These are phyloP conservation scores for Peltaster fructicola DNA, from an alignment of 2,329 filamentous ascomycete genomes.

Conservation along the genomic window DNA sequence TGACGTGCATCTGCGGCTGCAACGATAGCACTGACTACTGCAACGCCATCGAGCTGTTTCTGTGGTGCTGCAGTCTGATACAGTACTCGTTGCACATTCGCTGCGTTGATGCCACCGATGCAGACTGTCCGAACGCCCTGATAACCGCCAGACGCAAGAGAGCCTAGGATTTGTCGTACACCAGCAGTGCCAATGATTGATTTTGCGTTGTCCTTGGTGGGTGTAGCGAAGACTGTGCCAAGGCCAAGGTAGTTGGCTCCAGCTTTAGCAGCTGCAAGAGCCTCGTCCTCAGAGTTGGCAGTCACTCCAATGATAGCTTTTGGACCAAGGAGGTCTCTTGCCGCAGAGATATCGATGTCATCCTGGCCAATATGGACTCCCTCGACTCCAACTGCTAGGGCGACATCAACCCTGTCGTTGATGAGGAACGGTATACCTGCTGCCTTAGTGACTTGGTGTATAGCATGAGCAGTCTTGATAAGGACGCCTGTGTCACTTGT, in stretches of 20 bases:
- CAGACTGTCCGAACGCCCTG: constrained; percentile 48
- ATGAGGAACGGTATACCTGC: constrained; percentile 67
- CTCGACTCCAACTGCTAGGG: constrained; percentile 68
- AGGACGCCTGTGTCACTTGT: constrained; percentile 54
- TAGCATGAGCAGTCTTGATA: constrained; percentile 48
- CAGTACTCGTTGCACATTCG: constrained; percentile 57
- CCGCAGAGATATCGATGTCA: constrained; percentile 56
- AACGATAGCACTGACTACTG: constrained; percentile 79
- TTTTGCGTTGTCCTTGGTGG: constrained; percentile 79
- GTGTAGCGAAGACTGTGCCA: constrained; percentile 73
- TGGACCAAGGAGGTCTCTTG: constrained; percentile 54
- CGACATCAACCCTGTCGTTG: constrained; percentile 85
- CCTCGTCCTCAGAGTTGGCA: constrained; percentile 58
- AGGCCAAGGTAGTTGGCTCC: constrained; percentile 88
- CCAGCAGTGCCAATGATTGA: constrained; percentile 59
- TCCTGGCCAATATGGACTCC: constrained; percentile 92
- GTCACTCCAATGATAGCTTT: constrained; percentile 78
- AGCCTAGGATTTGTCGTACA: constrained; percentile 45
- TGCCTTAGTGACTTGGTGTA: constrained; percentile 53
- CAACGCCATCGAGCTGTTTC: constrained; percentile 60
- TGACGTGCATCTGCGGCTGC: constrained; percentile 48
- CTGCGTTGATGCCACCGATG: constrained; percentile 73
- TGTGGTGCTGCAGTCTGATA: constrained; percentile 43
- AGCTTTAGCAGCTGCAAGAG: constrained; percentile 48
- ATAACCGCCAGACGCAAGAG: constrained; percentile 33